Conservation (phyloP, 345 rosid species). For the Eucalyptus sp. region DNA sequence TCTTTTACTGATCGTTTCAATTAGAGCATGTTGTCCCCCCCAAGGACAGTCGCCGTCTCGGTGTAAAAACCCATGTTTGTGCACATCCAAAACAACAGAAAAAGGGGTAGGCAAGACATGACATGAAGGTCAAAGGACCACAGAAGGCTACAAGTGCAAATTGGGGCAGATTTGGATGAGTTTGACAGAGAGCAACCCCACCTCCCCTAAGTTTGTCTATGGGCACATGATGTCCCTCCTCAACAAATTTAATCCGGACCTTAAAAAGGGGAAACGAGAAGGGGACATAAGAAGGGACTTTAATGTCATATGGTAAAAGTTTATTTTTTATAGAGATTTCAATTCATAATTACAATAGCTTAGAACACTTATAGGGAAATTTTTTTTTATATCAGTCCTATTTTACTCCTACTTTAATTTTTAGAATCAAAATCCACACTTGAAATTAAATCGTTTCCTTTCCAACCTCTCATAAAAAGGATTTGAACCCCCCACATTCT, state of each 20-base stretch:
- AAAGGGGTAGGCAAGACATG: not conserved
- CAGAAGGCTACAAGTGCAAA: not conserved
- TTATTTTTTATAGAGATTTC: not conserved
- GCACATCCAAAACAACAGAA: not conserved
- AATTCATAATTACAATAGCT: accelerated
- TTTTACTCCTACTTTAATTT: accelerated
- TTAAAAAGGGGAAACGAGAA: not conserved
- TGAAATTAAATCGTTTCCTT: accelerated
- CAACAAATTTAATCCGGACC: not conserved
- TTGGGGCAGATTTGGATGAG: not conserved
- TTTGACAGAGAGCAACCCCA: not conserved
- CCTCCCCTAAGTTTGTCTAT: not conserved
- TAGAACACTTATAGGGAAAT: accelerated
- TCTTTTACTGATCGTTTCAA: not conserved
- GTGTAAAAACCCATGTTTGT: not conserved
- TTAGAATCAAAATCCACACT: accelerated
- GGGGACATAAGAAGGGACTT: accelerated
- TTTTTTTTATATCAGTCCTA: accelerated
- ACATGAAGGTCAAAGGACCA: not conserved
- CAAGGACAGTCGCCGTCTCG: not conserved
- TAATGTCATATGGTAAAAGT: accelerated
- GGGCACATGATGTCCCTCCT: not conserved
- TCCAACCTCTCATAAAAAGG: accelerated
- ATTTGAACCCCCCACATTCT: accelerated
- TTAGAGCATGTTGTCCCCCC: not conserved